phyloP scores from a whole-genome alignment of 2,329 filamentous ascomycete genomes.

The Fusarium illudens region DNA sequence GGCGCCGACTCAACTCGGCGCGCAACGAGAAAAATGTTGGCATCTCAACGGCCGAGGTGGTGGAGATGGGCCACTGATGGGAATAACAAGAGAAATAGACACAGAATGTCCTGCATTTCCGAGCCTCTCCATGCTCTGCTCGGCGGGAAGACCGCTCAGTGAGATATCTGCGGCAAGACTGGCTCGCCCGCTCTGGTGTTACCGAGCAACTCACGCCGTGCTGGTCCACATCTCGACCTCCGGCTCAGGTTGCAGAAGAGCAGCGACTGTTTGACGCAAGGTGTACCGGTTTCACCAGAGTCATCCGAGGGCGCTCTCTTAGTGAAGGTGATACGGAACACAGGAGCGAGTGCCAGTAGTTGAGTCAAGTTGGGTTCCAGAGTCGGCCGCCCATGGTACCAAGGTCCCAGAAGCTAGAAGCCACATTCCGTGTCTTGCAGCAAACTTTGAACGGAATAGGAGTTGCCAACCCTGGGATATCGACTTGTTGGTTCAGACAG shows the following conservation, averaged over 20 bases:
- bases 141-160: background rate
- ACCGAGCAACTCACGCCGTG: background rate
- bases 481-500: constrained; percentile 2
- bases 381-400: constrained; percentile 5
- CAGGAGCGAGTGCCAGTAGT: background rate
- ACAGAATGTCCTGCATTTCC: constrained; percentile 9
- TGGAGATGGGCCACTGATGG: constrained; percentile 13
- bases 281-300: background rate
- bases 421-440: background rate
- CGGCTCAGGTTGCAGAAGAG: background rate
- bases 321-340: background rate
- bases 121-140: background rate
- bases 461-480: constrained; percentile 8
- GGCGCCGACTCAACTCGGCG: constrained; percentile 38
- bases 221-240: background rate
- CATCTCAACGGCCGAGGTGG: constrained; percentile 25
- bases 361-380: background rate
- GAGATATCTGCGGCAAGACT: background rate
- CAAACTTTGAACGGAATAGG: constrained; percentile 9
- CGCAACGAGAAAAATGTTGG: constrained; percentile 19
- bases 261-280: background rate
- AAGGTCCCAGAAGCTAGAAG: constrained; percentile 11
- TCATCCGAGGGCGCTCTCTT: constrained; percentile 5
- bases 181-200: background rate
- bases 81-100: constrained; percentile 18